Evolutionary conservation across 2,329 filamentous ascomycete genomes (phyloP).

Genomic region (Diaporthe sp.): DNA sequence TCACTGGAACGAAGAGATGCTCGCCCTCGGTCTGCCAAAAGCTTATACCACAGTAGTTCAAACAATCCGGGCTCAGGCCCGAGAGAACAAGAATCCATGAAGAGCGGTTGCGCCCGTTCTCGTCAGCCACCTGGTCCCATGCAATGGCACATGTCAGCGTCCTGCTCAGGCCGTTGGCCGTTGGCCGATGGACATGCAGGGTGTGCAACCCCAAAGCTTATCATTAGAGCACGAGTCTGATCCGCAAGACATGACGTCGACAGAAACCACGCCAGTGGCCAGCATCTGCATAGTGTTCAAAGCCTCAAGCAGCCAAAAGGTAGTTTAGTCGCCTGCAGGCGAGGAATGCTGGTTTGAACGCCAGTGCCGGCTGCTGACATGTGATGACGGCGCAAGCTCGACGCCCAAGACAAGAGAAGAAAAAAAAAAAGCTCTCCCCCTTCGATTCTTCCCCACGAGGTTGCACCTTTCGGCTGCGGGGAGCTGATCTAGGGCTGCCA

Average conservation of each 20-base stretch:
- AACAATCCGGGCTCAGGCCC: not conserved
- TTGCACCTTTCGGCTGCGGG: slow-evolving; percentile 28
- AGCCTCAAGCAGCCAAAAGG: not conserved
- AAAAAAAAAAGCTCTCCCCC: not conserved
- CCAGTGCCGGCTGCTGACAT: not conserved
- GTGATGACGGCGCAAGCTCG: slow-evolving; percentile 17
- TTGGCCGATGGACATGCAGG: slow-evolving; percentile 11
- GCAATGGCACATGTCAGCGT: slow-evolving; percentile 28
- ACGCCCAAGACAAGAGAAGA: not conserved
- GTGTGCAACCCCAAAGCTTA: slow-evolving; percentile 7
- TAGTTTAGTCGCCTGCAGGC: not conserved
- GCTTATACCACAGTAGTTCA: not conserved
- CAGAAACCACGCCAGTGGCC: slow-evolving; percentile 11
- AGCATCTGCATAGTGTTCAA: not conserved
- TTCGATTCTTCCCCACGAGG: slow-evolving; percentile 29
- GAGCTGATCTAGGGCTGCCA: slow-evolving; percentile 33
- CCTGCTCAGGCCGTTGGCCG: not conserved
- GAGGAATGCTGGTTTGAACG: not conserved
- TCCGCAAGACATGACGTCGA: slow-evolving; percentile 16
- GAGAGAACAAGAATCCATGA: not conserved
- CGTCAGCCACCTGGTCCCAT: not conserved
- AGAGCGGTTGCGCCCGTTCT: slow-evolving; percentile 1
- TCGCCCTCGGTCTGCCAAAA: not conserved
- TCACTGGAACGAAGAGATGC: not conserved
- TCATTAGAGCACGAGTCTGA: not conserved